These are phyloP conservation scores for Apodospora peruviana DNA, from an alignment of 495 filamentous ascomycete species.

Conservation along the genomic window DNA sequence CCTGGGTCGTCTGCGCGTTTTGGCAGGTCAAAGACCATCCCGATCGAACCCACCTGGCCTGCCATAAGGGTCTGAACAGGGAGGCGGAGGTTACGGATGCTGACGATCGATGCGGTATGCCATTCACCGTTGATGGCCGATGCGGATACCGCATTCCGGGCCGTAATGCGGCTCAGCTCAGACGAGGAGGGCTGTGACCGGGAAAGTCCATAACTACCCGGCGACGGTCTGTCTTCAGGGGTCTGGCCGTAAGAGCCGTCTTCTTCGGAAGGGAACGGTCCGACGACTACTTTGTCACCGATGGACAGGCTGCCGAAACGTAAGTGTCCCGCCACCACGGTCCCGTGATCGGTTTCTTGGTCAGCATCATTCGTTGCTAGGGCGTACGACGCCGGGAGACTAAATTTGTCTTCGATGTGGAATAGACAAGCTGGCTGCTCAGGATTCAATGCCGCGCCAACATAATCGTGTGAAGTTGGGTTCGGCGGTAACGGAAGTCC, in stretches of 20 bases:
- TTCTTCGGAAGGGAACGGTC: conserved; percentile 60
- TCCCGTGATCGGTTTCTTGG: conserved; percentile 33
- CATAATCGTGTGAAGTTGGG: conserved; percentile 41
- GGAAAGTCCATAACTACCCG: conserved; percentile 31
- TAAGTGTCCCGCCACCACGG: conserved; percentile 78
- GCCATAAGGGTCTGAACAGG: conserved; percentile 69
- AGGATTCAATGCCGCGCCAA: conserved; percentile 38
- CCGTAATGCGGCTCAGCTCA: conserved; percentile 35
- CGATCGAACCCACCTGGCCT: conserved; percentile 88
- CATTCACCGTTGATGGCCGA: conserved; percentile 56
- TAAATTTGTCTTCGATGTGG: conserved; percentile 76
- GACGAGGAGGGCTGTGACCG: conserved; percentile 37
- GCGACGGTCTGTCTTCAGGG: conserved; percentile 32
- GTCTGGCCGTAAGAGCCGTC: conserved; percentile 28
- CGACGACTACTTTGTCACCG: conserved; percentile 73
- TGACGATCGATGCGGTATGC: conserved; percentile 72
- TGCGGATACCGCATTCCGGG: conserved; percentile 35
- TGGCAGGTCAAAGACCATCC: conserved; percentile 54
- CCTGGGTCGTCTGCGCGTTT: conserved; percentile 13
- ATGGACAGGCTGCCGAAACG: conserved; percentile 71
- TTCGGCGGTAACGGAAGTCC: conserved; percentile 65
- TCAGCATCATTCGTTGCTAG: conserved; percentile 33
- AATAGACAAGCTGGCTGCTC: conserved; percentile 59
- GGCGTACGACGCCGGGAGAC: conserved; percentile 46
- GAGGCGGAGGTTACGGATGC: conserved; percentile 80